Evolutionary conservation across 495 filamentous ascomycete species (phyloP), one percentile per base, ranked within the genome.

Genomic region (Extremus antarcticus): DNA sequence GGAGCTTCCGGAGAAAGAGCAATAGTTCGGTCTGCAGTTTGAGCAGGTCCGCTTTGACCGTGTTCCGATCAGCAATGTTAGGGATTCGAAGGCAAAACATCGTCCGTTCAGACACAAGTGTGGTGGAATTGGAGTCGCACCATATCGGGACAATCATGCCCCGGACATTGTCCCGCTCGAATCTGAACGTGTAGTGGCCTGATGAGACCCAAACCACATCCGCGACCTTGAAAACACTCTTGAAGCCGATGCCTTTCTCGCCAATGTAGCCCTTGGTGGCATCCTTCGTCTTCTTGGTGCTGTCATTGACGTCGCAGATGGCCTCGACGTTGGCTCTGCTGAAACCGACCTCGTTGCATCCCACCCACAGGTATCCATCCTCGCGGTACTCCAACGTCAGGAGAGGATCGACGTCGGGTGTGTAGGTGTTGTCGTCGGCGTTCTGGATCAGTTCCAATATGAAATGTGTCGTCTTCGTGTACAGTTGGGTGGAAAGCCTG

Each of bases 171-270:
- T 21, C 41, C 16, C 39, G 54, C n/a, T 64, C 58, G 46, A 61
- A 61, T 19, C 43, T 23, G 47, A 64, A 64, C 15, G 13, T 1
- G 20, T 51, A 53, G 1, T 24, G 20, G n/a, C 61, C 51, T 19
- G 54, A 61, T 16, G 43, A 51, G 23, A 64, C 53, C 50, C 54
- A 56, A 8, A 64, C 58, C 1, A 21, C 40, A 29, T 58, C 43
- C 2, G 54, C 54, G 1, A 61, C 54, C 19, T 57, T 61, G 49
- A 64, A 64, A 1, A 58, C 61, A 32, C 54, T 51, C 35, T 64
- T 64, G 61, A 64, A 64, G 15, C 61, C 61, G 24, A 64, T 58
- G 25, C 61, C 61, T 32, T 64, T 64, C 41, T 64, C 61, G 13
- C 56, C 61, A 23, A 61, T 63, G 25, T 55, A 62, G 3, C 51